Evolutionary conservation across 352 stramenopile genomes (phyloP).

Genomic region (Phytophthora aleatoria): DNA sequence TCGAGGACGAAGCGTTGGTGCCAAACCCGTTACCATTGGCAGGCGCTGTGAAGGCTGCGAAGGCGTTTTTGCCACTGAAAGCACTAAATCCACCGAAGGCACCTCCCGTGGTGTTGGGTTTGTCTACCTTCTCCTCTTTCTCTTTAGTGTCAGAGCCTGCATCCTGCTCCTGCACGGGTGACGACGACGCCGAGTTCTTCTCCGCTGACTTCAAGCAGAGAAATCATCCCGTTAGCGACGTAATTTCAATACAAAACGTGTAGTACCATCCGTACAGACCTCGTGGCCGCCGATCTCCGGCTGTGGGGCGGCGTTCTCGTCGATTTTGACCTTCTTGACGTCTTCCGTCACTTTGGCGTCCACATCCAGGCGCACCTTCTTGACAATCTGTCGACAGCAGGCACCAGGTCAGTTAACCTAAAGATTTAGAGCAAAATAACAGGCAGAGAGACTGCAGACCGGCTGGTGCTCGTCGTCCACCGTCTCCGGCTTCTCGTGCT

Average conservation of each 20-base stretch:
- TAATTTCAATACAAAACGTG: constrained; percentile 1
- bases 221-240: constrained; percentile 4
- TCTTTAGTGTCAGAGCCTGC: constrained; percentile 6
- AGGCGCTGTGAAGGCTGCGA: constrained; percentile 47
- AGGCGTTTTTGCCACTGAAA: constrained; percentile 57
- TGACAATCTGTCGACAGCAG: constrained; percentile 41
- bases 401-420: not conserved
- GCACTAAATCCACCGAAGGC: constrained; percentile 57
- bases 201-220: constrained; percentile 9
- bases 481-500: constrained; percentile 77
- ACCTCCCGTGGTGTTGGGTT: constrained; percentile 39
- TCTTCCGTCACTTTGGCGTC: constrained; percentile 53
- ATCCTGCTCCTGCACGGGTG: constrained; percentile 15
- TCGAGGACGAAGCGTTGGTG: constrained; percentile 19
- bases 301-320: constrained; percentile 34
- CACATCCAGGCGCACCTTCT: constrained; percentile 63
- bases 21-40: constrained; percentile 29
- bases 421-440: not conserved
- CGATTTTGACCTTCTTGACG: constrained; percentile 53
- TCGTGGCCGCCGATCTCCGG: constrained; percentile 30
- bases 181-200: constrained; percentile 16
- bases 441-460: constrained; percentile 20
- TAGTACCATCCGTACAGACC: constrained; percentile 15
- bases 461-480: constrained; percentile 64
- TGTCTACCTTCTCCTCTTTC: constrained; percentile 26